Percentiles rank a stretch among this genome's conserved stretches.
Conservation (phyloP, 257 asterid species). For the Asclepias syriaca region DNA sequence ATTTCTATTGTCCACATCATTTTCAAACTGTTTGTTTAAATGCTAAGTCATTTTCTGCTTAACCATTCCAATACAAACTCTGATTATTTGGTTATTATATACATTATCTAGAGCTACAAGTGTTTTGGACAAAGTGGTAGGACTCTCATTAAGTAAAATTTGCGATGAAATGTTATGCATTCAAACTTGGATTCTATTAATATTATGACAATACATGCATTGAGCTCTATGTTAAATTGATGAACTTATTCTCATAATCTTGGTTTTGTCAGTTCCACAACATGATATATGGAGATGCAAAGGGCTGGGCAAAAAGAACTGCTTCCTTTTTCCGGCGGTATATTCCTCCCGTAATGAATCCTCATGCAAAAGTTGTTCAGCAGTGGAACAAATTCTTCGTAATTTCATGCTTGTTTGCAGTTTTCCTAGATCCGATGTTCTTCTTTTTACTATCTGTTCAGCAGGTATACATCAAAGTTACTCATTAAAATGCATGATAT, state of each 20-base stretch:
- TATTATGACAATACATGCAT: background rate
- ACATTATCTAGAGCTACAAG: background rate
- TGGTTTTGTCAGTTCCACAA: slow-evolving; percentile 49
- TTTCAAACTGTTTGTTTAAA: background rate
- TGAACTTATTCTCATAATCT: slow-evolving; percentile 14
- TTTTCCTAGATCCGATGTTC: slow-evolving; percentile 76
- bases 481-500: background rate
- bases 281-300: slow-evolving; percentile 61
- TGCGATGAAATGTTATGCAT: background rate
- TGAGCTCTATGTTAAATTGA: slow-evolving; percentile 3
- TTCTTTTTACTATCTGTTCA: slow-evolving; percentile 58
- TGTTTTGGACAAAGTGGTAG: background rate
- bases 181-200: background rate
- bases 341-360: slow-evolving; percentile 81
- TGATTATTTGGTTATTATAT: background rate
- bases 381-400: slow-evolving; percentile 75
- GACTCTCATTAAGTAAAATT: background rate
- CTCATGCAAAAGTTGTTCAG: slow-evolving; percentile 64
- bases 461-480: slow-evolving; percentile 34
- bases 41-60: background rate
- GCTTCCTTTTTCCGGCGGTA: slow-evolving; percentile 32
- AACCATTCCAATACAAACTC: too few relatives aligned
- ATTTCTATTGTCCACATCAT: background rate
- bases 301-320: slow-evolving; percentile 58
- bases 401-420: slow-evolving; percentile 56